Base-by-base conservation (phyloP, 768 basidiomycete species). In the Suillus hirtellus region DNA sequence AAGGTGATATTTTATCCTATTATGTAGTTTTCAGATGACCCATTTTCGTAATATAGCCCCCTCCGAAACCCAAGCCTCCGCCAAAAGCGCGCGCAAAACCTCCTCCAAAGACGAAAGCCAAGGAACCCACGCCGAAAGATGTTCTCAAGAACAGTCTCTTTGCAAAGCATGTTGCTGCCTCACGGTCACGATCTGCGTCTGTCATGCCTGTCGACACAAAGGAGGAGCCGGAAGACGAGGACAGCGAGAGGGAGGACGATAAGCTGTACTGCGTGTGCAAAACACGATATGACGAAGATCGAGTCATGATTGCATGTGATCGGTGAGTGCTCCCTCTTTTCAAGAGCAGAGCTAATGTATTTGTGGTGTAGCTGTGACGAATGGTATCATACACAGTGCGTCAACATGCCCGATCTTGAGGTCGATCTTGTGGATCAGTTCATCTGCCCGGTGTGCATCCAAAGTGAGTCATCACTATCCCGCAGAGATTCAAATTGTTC, bases 221-320 rank as follows among this genome's bases (percentile, higher is more conserved):
- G 24, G 82, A 81, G 50, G 87, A 83, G 62, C 82, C 81, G 44
- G 81, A 83, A 5, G 86, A 86, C 40, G 85, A 67, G 24, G 75
- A 77, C 5, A 72, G 69, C 34, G 75, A 76, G 34, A 77, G 71
- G 40, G 78, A 79, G 60, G 73, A 79, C 15, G 80, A 77, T n/a
- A 88, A 89, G 73, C 75, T 95, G 59, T 96, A 96, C 69, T 96
- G 95, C 70, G 79, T 96, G 15, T 97, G 95, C 79, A 86, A 91
- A 76, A 92, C 89, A 24, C 84, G 80, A 67, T 96, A 96, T 67
- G 91, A 96, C 66, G 90, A 94, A 72, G 92, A 93, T 71, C 81
- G 85, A 59, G 83, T 89, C 65, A 96, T 96, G 95, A 95, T 96
- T 73, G 95, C 92, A 34, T 96, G 95, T 71, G 95, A 96, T 79